Conservation (phyloP, 192 early-diverging fungal genomes). For the Lunasporangiospora selenospora region DNA sequence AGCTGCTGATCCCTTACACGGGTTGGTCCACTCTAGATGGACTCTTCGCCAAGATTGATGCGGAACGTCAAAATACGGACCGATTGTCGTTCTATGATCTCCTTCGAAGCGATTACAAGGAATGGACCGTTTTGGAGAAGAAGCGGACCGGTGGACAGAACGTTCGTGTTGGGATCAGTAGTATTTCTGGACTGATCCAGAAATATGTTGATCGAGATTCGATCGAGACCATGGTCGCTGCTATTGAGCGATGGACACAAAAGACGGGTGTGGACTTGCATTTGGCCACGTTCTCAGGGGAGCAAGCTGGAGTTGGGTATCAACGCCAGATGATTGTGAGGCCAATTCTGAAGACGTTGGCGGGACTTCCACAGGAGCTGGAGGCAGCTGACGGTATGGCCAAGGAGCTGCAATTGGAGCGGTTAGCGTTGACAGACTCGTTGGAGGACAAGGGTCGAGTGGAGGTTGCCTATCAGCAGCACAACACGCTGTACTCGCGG, state of each 20-base stretch:
- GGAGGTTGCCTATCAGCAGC: conserved; percentile 51
- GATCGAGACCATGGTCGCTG: conserved; percentile 23
- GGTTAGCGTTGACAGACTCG: neutral
- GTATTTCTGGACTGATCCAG: conserved; percentile 58
- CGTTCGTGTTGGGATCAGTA: conserved; percentile 65
- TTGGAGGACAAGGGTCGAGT: conserved; percentile 16
- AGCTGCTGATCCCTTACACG: conserved; percentile 49
- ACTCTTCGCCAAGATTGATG: conserved; percentile 57
- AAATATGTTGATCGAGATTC: conserved; percentile 58
- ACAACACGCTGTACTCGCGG: conserved; percentile 59
- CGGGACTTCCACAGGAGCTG: conserved; percentile 29
- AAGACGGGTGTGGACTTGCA: conserved; percentile 58
- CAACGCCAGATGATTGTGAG: conserved; percentile 64
- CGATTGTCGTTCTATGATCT: conserved; percentile 58
- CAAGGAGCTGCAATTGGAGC: conserved; percentile 43
- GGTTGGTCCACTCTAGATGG: conserved; percentile 2
- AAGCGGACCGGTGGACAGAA: conserved; percentile 50
- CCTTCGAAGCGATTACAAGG: conserved; percentile 79
- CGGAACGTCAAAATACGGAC: conserved; percentile 57
- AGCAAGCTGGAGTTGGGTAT: conserved; percentile 57
- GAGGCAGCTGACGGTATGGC: conserved; percentile 48
- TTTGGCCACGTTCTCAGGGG: conserved; percentile 64
- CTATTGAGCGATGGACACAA: conserved; percentile 41
- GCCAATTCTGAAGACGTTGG: conserved; percentile 22
- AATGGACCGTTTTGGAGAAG: conserved; percentile 61